These are phyloP conservation scores for Cyclotella sp. DNA, from an alignment of 108 stramenopile genomes.

Conservation along the genomic window DNA sequence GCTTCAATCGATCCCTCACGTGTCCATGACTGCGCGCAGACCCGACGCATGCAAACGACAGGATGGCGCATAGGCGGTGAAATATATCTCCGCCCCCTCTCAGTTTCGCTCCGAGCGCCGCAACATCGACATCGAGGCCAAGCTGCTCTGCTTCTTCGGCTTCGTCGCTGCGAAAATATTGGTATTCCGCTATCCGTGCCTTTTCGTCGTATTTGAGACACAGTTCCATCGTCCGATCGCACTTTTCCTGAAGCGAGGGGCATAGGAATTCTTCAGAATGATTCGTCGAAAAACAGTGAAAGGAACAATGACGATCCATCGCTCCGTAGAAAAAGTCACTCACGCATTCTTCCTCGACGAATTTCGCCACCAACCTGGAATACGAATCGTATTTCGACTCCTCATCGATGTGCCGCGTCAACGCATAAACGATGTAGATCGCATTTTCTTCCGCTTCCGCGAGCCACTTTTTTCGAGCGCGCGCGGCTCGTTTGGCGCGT, in stretches of 20 bases:
- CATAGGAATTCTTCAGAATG: not conserved
- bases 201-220: constrained; percentile 74
- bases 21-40: constrained; percentile 77
- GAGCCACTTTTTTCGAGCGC: constrained; percentile 64
- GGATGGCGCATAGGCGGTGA: constrained; percentile 73
- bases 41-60: constrained; percentile 66
- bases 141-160: constrained; percentile 63
- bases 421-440: constrained; percentile 68
- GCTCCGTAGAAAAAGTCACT: constrained; percentile 1
- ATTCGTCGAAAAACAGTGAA: not conserved
- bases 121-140: constrained; percentile 61
- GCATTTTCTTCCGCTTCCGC: constrained; percentile 55
- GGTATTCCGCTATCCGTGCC: constrained; percentile 74
- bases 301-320: not conserved
- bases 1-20: constrained; percentile 59
- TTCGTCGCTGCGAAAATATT: constrained; percentile 66
- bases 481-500: constrained; percentile 62
- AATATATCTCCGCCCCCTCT: constrained; percentile 80
- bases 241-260: constrained; percentile 51
- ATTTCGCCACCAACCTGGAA: constrained; percentile 71
- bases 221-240: constrained; percentile 79
- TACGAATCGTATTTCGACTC: constrained; percentile 73
- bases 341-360: constrained; percentile 71
- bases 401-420: constrained; percentile 65
- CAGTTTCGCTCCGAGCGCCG: constrained; percentile 77